Evolutionary conservation across 371 early-diverging fungal genomes (phyloP).

Genomic region (Amoeboaphelidium protococcarum): DNA sequence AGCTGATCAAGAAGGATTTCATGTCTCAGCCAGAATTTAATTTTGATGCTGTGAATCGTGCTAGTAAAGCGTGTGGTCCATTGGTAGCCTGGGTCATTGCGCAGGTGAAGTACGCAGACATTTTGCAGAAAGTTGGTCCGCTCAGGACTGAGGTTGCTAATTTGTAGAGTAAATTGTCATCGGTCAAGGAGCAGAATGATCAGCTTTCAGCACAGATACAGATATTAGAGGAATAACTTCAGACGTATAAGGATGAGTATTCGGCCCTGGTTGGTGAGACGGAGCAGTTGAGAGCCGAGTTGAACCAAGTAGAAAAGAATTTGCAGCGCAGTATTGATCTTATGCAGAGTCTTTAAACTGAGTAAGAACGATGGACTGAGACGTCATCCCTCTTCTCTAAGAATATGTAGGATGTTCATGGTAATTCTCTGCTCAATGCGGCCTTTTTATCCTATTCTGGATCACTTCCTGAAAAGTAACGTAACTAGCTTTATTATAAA

Average conservation of each 20-base stretch:
- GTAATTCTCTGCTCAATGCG: slow-evolving; percentile 75
- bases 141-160: slow-evolving; percentile 68
- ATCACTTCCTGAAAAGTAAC: slow-evolving; percentile 85
- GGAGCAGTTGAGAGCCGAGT: slow-evolving; percentile 70
- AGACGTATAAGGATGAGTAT: slow-evolving; percentile 80
- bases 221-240: slow-evolving; percentile 64
- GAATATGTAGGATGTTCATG: slow-evolving; percentile 93
- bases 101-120: slow-evolving; percentile 71
- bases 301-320: slow-evolving; percentile 73
- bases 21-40: slow-evolving; percentile 58
- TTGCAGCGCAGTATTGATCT: slow-evolving; percentile 74
- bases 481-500: slow-evolving; percentile 39
- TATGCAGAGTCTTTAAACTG: slow-evolving; percentile 69
- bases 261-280: slow-evolving; percentile 78
- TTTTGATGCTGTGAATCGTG: slow-evolving; percentile 80
- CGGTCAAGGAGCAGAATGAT: slow-evolving; percentile 36
- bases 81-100: slow-evolving; percentile 92
- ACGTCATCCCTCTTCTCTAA: slow-evolving; percentile 72
- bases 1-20: slow-evolving; percentile 46
- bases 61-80: slow-evolving; percentile 96
- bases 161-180: slow-evolving; percentile 50
- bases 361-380: slow-evolving; percentile 74
- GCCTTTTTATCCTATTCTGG: slow-evolving; percentile 91
- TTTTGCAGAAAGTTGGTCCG: slow-evolving; percentile 80
- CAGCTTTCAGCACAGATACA: slow-evolving; percentile 49